Conservation (phyloP, 257 asterid genomes). For the Capsicum pubescens region DNA sequence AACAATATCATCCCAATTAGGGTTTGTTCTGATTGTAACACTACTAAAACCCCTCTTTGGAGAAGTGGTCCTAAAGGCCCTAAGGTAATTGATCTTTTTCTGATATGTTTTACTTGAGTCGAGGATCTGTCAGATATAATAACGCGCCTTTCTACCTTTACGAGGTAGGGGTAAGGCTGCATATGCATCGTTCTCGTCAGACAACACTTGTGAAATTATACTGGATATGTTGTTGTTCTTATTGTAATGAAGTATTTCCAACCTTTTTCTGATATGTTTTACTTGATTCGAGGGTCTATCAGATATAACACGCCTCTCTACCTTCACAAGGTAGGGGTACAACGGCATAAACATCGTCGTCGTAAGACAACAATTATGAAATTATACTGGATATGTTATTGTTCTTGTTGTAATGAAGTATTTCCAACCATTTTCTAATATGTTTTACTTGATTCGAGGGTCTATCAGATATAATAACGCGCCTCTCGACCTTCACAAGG, state of each 20-base stretch:
- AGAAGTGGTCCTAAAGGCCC: constrained; percentile 99
- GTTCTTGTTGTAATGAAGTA: no score
- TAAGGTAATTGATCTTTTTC: constrained; percentile 49
- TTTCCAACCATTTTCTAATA: neutral
- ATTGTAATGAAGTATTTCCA: no score
- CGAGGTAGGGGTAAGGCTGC: neutral
- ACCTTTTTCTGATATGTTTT: no score
- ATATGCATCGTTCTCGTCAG: neutral
- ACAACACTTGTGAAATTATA: neutral
- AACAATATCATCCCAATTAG: constrained; percentile 59
- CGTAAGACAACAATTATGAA: no score
- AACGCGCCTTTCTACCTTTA: neutral
- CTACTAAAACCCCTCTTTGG: constrained; percentile 99
- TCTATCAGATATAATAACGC: accelerated
- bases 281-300: no score
- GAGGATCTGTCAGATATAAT: neutral
- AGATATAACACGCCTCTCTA: no score
- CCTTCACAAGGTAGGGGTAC: no score
- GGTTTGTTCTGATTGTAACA: constrained; percentile 96
- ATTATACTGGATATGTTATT: no score
- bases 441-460: neutral
- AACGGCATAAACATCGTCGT: no score
- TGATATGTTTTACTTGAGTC: neutral
- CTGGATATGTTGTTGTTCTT: neutral
- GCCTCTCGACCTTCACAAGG: neutral